Evolutionary conservation across 495 filamentous ascomycete species (phyloP).

Genomic region (Penicillium daleae): DNA sequence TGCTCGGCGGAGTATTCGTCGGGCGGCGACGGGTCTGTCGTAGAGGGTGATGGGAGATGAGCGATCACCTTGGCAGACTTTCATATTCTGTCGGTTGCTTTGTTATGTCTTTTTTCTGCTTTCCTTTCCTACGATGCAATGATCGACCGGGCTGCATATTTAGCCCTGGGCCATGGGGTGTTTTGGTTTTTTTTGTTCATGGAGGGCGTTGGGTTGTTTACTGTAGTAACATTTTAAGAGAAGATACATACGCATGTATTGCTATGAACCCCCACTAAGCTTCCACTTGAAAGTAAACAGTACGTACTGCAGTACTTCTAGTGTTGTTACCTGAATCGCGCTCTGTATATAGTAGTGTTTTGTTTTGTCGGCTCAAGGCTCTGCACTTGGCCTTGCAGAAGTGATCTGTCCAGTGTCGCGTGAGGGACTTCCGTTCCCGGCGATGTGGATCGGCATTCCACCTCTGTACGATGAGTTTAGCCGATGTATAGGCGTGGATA

Average conservation of each 20-base stretch:
- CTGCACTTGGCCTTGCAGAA: not conserved
- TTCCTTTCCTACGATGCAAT: slow-evolving; percentile 17
- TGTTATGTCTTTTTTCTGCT: not conserved
- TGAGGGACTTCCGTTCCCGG: slow-evolving; percentile 1
- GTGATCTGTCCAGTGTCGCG: not conserved
- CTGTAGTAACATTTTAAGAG: not conserved
- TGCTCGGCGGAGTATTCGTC: slow-evolving; percentile 76
- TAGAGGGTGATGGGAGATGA: not conserved
- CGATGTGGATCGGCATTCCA: not conserved
- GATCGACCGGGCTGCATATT: slow-evolving; percentile 18
- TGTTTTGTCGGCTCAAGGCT: not conserved
- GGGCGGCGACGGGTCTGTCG: slow-evolving; percentile 40
- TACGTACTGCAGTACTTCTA: not conserved
- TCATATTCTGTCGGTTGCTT: not conserved
- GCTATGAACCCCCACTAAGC: not conserved
- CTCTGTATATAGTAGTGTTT: not conserved
- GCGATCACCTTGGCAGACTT: too few relatives aligned
- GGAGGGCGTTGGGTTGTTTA: slow-evolving; percentile 1
- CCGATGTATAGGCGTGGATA: not conserved
- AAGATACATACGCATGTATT: not conserved
- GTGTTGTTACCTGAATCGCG: too few relatives aligned
- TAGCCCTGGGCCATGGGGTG: slow-evolving; percentile 6
- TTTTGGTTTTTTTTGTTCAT: slow-evolving; percentile 7
- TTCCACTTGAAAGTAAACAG: not conserved
- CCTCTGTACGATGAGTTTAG: not conserved